Evolutionary conservation across 495 filamentous ascomycete genomes (phyloP).

Genomic region (Tuber aestivum): DNA sequence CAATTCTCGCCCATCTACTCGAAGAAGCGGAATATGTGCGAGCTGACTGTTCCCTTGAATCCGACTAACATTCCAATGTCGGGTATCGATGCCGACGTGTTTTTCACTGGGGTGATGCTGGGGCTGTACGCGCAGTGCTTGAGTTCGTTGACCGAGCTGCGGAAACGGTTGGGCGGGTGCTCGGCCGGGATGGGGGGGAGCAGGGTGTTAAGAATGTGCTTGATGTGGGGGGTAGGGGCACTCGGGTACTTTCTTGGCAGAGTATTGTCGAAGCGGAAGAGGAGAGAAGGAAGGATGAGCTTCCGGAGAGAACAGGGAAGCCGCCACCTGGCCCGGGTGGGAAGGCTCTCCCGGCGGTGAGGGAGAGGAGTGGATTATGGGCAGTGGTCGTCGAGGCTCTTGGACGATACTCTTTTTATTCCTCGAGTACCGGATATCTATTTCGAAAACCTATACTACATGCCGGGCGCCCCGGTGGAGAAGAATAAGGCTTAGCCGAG

Average conservation of each 20-base stretch:
- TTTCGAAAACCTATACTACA: constrained; percentile 46
- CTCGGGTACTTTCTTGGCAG: constrained; percentile 77
- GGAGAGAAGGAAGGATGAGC: constrained; percentile 52
- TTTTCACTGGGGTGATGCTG: constrained; percentile 68
- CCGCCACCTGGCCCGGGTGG: not conserved
- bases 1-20: too few species aligned
- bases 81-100: constrained; percentile 79
- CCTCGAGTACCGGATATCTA: constrained; percentile 71
- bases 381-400: constrained; percentile 45
- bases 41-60: too few species aligned
- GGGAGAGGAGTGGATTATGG: not conserved
- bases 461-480: constrained; percentile 53
- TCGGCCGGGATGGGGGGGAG: constrained; percentile 48
- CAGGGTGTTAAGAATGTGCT: constrained; percentile 60
- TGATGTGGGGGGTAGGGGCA: constrained; percentile 77
- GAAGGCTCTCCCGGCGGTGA: not conserved
- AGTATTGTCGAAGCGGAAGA: constrained; percentile 73
- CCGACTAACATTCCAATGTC: constrained; percentile 50
- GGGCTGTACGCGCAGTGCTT: constrained; percentile 67
- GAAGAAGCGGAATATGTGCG: too few species aligned
- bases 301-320: not conserved
- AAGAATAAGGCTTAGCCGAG: constrained; percentile 49
- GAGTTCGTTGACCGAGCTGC: constrained; percentile 69
- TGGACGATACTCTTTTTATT: constrained; percentile 87
- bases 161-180: constrained; percentile 78